Percentiles rank a stretch among this genome's conserved stretches.
Conservation (phyloP, 2,329 filamentous ascomycete species). For the Penicillium frequentans region DNA sequence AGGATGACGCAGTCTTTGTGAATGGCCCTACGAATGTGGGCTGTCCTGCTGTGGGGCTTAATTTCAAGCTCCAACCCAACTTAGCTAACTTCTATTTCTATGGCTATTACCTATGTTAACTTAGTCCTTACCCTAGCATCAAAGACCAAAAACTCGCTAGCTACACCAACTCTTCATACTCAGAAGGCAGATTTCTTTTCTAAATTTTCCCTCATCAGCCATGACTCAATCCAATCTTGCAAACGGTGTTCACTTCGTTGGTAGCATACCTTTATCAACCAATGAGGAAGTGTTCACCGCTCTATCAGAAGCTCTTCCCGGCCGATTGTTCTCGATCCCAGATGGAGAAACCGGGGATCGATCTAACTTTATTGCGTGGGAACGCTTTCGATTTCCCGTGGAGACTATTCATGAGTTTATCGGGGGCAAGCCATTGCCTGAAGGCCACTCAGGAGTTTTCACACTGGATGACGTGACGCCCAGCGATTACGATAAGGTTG, state of each 20-base stretch:
- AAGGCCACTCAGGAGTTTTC: conserved; percentile 7
- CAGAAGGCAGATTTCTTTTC: too few species aligned
- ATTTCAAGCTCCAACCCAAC: too few species aligned
- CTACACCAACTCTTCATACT: too few species aligned
- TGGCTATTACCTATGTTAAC: too few species aligned
- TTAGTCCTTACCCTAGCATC: too few species aligned
- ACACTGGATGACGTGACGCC: conserved; percentile 14
- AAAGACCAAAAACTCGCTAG: too few species aligned
- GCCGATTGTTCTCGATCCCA: conserved; percentile 39
- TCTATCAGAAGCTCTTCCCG: conserved; percentile 28
- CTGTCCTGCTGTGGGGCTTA: too few species aligned
- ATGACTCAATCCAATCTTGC: background rate
- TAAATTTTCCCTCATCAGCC: background rate
- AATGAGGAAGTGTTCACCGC: conserved; percentile 34
- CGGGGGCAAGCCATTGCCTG: background rate
- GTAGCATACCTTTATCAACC: conserved; percentile 38
- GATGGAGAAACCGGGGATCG: conserved; percentile 43
- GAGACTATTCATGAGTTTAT: conserved; percentile 2
- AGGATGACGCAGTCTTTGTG: too few species aligned
- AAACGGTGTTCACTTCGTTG: conserved; percentile 27
- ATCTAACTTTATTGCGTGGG: conserved; percentile 24
- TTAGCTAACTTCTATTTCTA: too few species aligned
- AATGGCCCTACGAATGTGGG: too few species aligned
- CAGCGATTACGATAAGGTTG: conserved; percentile 29
- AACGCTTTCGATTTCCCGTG: conserved; percentile 37